phyloP scores from a whole-genome alignment of 768 basidiomycete species.

The Melanogaster broomeanus region DNA sequence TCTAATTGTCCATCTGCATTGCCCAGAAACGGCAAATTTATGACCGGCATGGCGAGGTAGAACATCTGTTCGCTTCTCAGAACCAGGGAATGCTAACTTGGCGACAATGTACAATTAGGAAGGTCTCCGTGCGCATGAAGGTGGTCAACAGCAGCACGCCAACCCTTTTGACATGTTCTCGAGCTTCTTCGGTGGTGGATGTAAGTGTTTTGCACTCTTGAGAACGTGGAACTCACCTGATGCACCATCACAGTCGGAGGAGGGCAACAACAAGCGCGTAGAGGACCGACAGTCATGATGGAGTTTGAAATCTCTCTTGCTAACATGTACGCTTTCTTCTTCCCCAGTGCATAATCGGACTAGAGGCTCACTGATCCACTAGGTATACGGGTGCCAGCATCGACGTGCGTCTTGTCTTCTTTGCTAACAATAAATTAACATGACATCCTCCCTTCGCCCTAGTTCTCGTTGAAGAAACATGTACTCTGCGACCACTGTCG shows the following conservation, averaged over 20 bases:
- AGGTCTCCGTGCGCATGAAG: conserved; percentile 89
- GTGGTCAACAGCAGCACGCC: conserved; percentile 69
- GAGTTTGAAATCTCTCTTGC: conserved; percentile 85
- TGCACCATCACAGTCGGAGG: conserved; percentile 13
- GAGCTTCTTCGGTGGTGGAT: conserved; percentile 85
- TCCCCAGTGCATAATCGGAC: neutral
- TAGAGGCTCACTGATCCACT: conserved; percentile 8
- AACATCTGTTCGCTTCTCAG: conserved; percentile 8
- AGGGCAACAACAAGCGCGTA: conserved; percentile 60
- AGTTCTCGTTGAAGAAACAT: conserved; percentile 93
- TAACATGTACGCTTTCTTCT: conserved; percentile 63
- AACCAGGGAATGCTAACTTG: conserved; percentile 3
- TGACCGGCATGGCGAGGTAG: conserved; percentile 88
- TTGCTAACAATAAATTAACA: conserved; percentile 5
- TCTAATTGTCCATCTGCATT: conserved; percentile 1
- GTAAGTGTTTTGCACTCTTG: conserved; percentile 42
- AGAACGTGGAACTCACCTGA: neutral
- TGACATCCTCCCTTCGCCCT: neutral
- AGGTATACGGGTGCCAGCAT: conserved; percentile 86
- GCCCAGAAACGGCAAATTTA: conserved; percentile 88
- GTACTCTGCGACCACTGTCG: conserved; percentile 97
- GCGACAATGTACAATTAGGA: conserved; percentile 49
- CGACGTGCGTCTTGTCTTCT: conserved; percentile 55
- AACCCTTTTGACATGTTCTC: conserved; percentile 97
- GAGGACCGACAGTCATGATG: conserved; percentile 73